A percentile compares a stretch with the other conserved stretches of the same genome.
Conservation (phyloP, 768 basidiomycete species). For the Podaxis sp. region DNA sequence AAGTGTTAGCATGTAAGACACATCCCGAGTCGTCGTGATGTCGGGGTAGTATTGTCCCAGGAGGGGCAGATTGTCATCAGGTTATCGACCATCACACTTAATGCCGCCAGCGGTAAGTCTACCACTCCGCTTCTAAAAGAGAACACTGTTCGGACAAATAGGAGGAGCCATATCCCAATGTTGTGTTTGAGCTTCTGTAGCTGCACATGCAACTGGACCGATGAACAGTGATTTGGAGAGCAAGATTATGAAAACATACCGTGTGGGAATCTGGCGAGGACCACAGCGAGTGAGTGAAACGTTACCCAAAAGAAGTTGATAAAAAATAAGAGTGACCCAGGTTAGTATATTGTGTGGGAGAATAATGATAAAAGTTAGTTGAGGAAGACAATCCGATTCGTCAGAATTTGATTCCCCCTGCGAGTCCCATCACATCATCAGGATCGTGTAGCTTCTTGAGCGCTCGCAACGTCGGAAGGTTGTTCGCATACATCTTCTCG, state of each 20-base stretch:
- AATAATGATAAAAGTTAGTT: background rate
- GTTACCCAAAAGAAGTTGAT: background rate
- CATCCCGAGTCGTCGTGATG: background rate
- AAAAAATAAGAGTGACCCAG: background rate
- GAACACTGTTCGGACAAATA: no score
- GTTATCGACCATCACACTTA: background rate
- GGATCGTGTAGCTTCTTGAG: slow-evolving; percentile 55
- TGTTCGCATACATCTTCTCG: slow-evolving; percentile 48
- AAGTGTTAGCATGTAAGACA: background rate
- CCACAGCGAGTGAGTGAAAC: background rate
- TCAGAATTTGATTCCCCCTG: slow-evolving; percentile 64
- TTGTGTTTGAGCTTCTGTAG: background rate
- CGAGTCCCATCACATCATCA: slow-evolving; percentile 57
- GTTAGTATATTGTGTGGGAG: background rate
- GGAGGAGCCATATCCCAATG: no score
- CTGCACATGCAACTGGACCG: background rate
- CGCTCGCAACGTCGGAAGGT: slow-evolving; percentile 38
- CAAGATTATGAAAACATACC: background rate
- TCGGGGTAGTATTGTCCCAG: background rate
- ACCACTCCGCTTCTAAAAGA: no score
- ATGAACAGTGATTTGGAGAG: background rate
- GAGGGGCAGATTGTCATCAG: background rate
- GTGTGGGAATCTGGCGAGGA: no score
- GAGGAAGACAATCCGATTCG: background rate
- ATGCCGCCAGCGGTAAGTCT: no score